Percentiles rank a stretch among this genome's conserved stretches.
Conservation (phyloP, 306 rosid genomes). For the Luffa acutangula region DNA sequence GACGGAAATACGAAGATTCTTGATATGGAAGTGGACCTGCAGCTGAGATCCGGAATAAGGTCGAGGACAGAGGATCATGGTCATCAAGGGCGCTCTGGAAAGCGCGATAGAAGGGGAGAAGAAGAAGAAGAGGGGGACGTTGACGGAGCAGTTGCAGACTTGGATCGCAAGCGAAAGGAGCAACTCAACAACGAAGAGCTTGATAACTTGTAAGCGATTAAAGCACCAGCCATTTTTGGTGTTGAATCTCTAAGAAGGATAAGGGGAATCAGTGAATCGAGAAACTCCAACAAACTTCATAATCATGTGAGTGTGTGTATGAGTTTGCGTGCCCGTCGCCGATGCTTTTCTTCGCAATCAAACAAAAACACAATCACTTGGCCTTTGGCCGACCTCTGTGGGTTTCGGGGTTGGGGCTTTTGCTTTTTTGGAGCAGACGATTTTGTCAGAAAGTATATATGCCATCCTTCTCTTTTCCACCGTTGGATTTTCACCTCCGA, state of each 20-base stretch:
- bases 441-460: not conserved
- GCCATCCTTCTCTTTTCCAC: not conserved
- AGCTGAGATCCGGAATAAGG: slow-evolving; percentile 55
- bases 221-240: slow-evolving; percentile 41
- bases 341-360: slow-evolving; percentile 51
- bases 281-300: slow-evolving; percentile 21
- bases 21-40: slow-evolving; percentile 50
- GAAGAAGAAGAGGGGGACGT: slow-evolving; percentile 18
- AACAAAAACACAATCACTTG: slow-evolving; percentile 26
- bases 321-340: slow-evolving; percentile 8
- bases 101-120: slow-evolving; percentile 19
- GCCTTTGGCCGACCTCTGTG: slow-evolving; percentile 15
- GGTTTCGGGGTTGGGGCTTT: slow-evolving; percentile 3
- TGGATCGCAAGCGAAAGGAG: slow-evolving; percentile 63
- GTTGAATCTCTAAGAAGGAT: not conserved
- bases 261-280: slow-evolving; percentile 16
- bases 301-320: slow-evolving; percentile 9
- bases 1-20: not conserved
- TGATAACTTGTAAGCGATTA: slow-evolving; percentile 34
- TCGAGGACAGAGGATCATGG: slow-evolving; percentile 57
- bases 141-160: slow-evolving; percentile 26
- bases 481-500: slow-evolving; percentile 11
- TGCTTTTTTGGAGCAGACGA: not conserved
- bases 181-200: slow-evolving; percentile 34
- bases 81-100: slow-evolving; percentile 29